Conservation (phyloP, 352 stramenopile species). For the Phytopythium chamaehyphon region DNA sequence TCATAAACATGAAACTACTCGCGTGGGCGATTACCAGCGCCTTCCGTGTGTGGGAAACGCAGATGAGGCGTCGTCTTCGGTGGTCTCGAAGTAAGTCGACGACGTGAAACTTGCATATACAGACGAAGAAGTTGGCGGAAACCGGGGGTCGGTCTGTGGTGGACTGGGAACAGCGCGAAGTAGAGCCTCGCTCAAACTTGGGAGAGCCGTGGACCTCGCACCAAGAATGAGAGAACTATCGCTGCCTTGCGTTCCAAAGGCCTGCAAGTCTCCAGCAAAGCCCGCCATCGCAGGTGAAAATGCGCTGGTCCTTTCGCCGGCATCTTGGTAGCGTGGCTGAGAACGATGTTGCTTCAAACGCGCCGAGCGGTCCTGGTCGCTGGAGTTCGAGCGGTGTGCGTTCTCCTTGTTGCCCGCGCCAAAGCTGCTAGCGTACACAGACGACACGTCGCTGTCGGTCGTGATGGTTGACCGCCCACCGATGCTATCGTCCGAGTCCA, state of each 20-base stretch:
- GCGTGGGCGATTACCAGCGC: not conserved
- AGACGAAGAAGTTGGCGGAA: conserved; percentile 4
- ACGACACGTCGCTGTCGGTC: conserved; percentile 29
- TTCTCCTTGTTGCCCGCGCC: conserved; percentile 21
- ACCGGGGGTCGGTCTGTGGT: not conserved
- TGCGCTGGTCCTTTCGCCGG: conserved; percentile 13
- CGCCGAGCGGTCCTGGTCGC: not conserved
- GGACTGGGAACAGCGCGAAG: conserved; percentile 25
- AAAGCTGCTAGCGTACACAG: conserved; percentile 4
- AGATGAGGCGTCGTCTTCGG: not conserved
- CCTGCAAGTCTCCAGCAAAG: not conserved
- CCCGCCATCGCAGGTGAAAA: not conserved
- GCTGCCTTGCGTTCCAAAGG: not conserved
- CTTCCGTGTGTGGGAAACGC: not conserved
- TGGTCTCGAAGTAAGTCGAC: conserved; percentile 9
- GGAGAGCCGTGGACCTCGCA: conserved; percentile 5
- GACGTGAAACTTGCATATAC: conserved; percentile 18
- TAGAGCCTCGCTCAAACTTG: conserved; percentile 39
- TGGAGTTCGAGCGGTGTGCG: conserved; percentile 8
- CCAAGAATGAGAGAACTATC: not conserved
- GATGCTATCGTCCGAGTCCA: conserved; percentile 51
- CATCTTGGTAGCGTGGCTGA: conserved; percentile 18
- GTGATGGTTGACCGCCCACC: conserved; percentile 28
- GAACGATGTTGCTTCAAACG: conserved; percentile 5
- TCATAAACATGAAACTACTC: too few species aligned